A percentile compares a stretch with the other conserved stretches of the same genome.
These are phyloP conservation scores for Alternaria gaisen DNA, from an alignment of 2,329 filamentous ascomycete species.

Conservation along the genomic window DNA sequence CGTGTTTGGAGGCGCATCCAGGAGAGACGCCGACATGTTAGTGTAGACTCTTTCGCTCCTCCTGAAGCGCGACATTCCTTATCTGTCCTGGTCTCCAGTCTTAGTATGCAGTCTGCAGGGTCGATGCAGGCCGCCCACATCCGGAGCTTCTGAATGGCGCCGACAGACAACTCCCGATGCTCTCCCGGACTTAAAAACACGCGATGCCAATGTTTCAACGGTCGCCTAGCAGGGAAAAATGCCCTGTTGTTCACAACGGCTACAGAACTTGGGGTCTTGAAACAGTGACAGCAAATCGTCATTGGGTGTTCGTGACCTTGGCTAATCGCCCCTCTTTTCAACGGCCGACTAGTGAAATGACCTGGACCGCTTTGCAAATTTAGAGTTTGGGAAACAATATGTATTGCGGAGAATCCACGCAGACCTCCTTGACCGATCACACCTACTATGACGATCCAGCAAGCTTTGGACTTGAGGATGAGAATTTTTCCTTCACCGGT, in stretches of 20 bases:
- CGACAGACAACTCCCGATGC: neutral
- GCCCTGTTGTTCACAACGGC: neutral
- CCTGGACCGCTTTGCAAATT: neutral
- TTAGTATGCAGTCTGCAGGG: neutral
- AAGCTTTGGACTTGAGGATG: neutral
- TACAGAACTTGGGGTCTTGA: neutral
- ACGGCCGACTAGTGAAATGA: conserved; percentile 5
- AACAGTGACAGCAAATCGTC: conserved; percentile 1
- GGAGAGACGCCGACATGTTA: neutral
- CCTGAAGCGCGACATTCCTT: neutral
- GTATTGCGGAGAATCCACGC: conserved; percentile 1
- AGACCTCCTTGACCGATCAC: neutral
- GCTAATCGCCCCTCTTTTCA: conserved; percentile 12
- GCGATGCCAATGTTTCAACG: conserved; percentile 5
- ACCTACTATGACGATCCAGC: conserved; percentile 2
- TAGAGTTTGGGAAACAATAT: neutral
- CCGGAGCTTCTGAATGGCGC: neutral
- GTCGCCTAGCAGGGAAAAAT: conserved; percentile 3
- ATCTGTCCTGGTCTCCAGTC: neutral
- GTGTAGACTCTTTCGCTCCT: neutral
- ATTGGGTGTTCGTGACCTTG: neutral
- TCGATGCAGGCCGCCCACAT: conserved; percentile 6
- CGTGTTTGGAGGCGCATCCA: conserved; percentile 1
- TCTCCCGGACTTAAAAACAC: neutral
- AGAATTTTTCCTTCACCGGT: neutral